Percentiles rank a stretch among this genome's conserved stretches.
Evolutionary conservation across 2,329 filamentous ascomycete species (phyloP).

Genomic region (Pseudogymnoascus destructans): DNA sequence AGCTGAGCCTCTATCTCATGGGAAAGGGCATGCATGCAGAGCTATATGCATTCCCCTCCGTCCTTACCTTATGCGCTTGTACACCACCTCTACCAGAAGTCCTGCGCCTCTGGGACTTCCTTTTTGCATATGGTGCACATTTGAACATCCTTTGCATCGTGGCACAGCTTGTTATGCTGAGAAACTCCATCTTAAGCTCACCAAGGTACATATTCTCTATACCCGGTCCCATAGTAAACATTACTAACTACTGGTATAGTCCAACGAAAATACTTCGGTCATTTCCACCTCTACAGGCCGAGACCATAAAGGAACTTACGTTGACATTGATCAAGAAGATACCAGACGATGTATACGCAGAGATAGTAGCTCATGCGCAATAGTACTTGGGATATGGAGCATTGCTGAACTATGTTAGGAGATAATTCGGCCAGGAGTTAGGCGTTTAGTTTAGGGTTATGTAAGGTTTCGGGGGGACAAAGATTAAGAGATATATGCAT

Average conservation of each 20-base stretch:
- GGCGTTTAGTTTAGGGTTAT: neutral
- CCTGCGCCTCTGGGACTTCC: slow-evolving; percentile 85
- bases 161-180: slow-evolving; percentile 79
- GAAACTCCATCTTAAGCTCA: slow-evolving; percentile 70
- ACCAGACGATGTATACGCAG: slow-evolving; percentile 76
- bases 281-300: slow-evolving; percentile 71
- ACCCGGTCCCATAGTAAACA: neutral
- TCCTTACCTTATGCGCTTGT: slow-evolving; percentile 87
- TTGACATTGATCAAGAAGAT: slow-evolving; percentile 82
- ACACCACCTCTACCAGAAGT: slow-evolving; percentile 92
- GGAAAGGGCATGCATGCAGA: slow-evolving; percentile 81
- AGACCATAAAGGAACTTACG: slow-evolving; percentile 72
- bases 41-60: slow-evolving; percentile 92
- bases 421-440: neutral
- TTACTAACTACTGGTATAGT: slow-evolving; percentile 36
- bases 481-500: neutral
- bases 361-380: slow-evolving; percentile 78
- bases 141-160: slow-evolving; percentile 95
- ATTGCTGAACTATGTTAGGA: neutral
- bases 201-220: slow-evolving; percentile 48
- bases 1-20: slow-evolving; percentile 70
- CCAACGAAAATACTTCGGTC: slow-evolving; percentile 86
- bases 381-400: slow-evolving; percentile 26
- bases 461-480: neutral
- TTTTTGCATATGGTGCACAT: slow-evolving; percentile 91